Conservation (phyloP, 495 filamentous ascomycete genomes). For the Durotheca rogersii region DNA sequence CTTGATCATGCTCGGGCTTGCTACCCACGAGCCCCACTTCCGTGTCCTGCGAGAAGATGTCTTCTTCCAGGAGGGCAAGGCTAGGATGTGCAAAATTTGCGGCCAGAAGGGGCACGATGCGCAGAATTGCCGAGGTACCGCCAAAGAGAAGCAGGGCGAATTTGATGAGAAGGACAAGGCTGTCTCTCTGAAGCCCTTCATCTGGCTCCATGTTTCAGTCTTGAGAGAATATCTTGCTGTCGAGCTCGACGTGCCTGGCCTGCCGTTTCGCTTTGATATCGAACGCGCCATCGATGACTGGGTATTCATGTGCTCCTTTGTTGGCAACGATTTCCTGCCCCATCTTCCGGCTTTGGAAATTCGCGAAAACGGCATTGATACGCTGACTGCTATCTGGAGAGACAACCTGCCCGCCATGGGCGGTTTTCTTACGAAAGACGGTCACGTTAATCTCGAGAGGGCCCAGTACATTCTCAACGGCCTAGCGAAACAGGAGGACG, state of each 20-base stretch:
- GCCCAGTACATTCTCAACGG: constrained; percentile 87
- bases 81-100: constrained; percentile 78
- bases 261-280: constrained; percentile 80
- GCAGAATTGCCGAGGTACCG: constrained; percentile 76
- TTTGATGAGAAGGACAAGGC: constrained; percentile 79
- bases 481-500: constrained; percentile 91
- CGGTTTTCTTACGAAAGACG: constrained; percentile 93
- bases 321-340: constrained; percentile 98
- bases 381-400: constrained; percentile 90
- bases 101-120: constrained; percentile 88
- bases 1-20: constrained; percentile 97
- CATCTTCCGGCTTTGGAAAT: constrained; percentile 97
- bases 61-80: constrained; percentile 82
- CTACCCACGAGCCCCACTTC: constrained; percentile 96
- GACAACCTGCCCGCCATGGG: constrained; percentile 90
- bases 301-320: constrained; percentile 99
- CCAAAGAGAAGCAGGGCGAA: constrained; percentile 81
- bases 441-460: constrained; percentile 79
- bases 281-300: constrained; percentile 98
- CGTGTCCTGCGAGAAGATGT: constrained; percentile 96
- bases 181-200: constrained; percentile 78
- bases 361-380: constrained; percentile 95
- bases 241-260: constrained; percentile 76
- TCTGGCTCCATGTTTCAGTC: constrained; percentile 94
- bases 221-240: constrained; percentile 90